Conservation (phyloP, 345 rosid genomes). For the Citrus reticulata region DNA sequence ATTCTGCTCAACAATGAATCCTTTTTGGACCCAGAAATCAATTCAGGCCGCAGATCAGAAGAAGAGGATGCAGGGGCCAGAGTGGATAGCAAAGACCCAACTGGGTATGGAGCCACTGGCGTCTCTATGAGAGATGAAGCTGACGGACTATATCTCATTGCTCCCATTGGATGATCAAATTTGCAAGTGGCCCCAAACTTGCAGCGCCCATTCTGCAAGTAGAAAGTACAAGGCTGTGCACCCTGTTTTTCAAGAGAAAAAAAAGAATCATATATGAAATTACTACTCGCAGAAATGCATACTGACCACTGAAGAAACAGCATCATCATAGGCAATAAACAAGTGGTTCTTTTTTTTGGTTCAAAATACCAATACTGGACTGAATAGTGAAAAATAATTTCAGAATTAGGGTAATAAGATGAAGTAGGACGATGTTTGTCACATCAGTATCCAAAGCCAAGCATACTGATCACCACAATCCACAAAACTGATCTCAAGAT, state of each 20-base stretch:
- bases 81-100: conserved; percentile 65
- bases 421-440: not conserved
- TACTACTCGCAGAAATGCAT: not conserved
- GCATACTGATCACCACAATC: not conserved
- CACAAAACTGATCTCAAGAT: too few relatives aligned
- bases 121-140: conserved; percentile 82
- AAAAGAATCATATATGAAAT: not conserved
- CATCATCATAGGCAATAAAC: not conserved
- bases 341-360: not conserved
- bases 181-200: conserved; percentile 71
- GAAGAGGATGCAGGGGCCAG: conserved; percentile 59
- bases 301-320: not conserved
- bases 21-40: conserved; percentile 49
- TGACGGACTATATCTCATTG: conserved; percentile 79
- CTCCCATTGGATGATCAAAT: conserved; percentile 78
- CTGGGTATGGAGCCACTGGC: conserved; percentile 85
- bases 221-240: conserved; percentile 55
- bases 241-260: conserved; percentile 38
- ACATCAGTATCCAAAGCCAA: not conserved
- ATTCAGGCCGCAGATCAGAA: conserved; percentile 56
- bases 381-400: not conserved
- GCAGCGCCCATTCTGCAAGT: conserved; percentile 61
- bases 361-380: not conserved
- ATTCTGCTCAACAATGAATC: conserved; percentile 52
- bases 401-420: not conserved